Evolutionary conservation across 116 monocot species (phyloP).

Genomic region (Iris pallida): DNA sequence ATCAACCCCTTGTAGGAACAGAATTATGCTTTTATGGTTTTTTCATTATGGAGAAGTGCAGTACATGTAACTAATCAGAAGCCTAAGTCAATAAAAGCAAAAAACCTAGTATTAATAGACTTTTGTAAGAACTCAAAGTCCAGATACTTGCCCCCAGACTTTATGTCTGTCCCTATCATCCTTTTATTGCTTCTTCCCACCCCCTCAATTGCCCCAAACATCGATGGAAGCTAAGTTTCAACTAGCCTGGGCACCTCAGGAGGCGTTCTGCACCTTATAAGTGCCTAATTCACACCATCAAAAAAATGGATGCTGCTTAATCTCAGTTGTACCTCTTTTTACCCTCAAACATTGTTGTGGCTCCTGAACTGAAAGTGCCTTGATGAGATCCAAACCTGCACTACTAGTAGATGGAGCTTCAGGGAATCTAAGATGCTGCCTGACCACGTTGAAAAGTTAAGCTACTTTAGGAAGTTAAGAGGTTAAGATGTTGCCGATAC

Average conservation of each 20-base stretch:
- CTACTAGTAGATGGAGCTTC: slow-evolving; percentile 63
- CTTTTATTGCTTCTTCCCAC: slow-evolving; percentile 16
- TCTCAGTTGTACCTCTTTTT: slow-evolving; percentile 70
- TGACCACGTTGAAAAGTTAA: slow-evolving; percentile 70
- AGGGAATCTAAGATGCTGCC: slow-evolving; percentile 67
- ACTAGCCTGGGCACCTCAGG: slow-evolving; percentile 55
- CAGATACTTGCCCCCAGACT: slow-evolving; percentile 27
- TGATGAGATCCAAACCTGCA: slow-evolving; percentile 55
- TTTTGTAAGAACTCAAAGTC: slow-evolving; percentile 28
- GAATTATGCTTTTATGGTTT: no score
- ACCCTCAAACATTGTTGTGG: slow-evolving; percentile 71
- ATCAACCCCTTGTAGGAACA: no score
- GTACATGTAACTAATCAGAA: no score
- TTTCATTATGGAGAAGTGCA: no score
- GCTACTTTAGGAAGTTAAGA: no score
- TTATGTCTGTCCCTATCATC: slow-evolving; percentile 22
- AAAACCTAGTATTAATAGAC: no score
- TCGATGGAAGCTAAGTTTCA: slow-evolving; percentile 18
- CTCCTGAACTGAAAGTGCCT: slow-evolving; percentile 67
- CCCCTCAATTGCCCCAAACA: slow-evolving; percentile 19
- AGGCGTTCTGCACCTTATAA: slow-evolving; percentile 72
- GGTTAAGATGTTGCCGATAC: no score
- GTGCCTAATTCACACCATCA: slow-evolving; percentile 79
- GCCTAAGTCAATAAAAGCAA: no score
- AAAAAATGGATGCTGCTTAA: slow-evolving; percentile 88